Base-by-base conservation (phyloP, 2,329 filamentous ascomycete species). In the Nemania serpens region DNA sequence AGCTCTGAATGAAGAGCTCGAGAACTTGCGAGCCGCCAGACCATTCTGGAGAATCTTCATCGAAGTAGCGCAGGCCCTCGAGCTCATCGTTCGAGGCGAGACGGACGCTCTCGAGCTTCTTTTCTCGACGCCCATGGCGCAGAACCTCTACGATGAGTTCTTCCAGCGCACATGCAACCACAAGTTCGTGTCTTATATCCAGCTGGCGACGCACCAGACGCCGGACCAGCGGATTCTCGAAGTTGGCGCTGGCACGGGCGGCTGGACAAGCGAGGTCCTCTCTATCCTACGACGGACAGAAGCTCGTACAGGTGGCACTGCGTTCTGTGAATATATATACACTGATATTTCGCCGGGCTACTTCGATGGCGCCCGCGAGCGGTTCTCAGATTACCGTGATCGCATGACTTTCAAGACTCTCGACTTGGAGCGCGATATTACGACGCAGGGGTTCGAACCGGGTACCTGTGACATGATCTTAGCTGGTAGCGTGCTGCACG, bases 181-280 rank as follows among this genome's bases (percentile, higher is more conserved):
- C 7, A 17, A n/a, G 34, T 17, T 25, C 48, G 10, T 7, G 13
- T 11, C 20, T 52, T 42, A 43, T n/a, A 11, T 18, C 5, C 18
- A 34, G 6, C 29, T 37, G 12, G 47, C 13, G 5, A 5, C 51
- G 45, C 73, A 78, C 58, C 67, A 75, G 37, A 73, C 68, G 15
- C 75, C 76, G 0, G 62, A 55, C 1, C 64, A 76, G 13, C 66
- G 70, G 1, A 69, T 79, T 33, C 69, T 79, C 1, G 77, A 80
- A 55, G 68, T 80, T n/a, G 77, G 77, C 13, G 74, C 72, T 10
- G 75, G 75, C 0, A 78, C 73, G 0, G 75, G 75, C 4, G 71
- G 70, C 9, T 68, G 72, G 45, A 77, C 75, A 1, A 11, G 17
- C 2, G 20, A 33, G 7, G n/a, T 48, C 7, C 33, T 76, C 0